phyloP scores from a whole-genome alignment of 139 green algal genomes.

The Tetradesmus obliquus region DNA sequence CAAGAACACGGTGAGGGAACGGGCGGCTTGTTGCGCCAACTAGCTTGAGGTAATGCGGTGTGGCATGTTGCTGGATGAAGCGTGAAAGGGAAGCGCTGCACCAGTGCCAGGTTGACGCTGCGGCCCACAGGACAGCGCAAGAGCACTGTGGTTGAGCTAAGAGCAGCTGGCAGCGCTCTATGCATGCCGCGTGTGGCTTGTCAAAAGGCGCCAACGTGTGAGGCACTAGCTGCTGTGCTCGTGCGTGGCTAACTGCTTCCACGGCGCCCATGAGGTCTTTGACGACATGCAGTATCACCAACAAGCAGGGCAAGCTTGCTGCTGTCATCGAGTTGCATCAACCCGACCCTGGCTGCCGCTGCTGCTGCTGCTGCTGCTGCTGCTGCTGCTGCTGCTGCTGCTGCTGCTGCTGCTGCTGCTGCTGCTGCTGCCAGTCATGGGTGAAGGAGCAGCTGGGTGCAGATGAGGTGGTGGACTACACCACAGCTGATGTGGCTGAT shows the following conservation, averaged over 20 bases:
- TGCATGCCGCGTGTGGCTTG: too few species aligned
- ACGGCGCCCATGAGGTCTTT: too few species aligned
- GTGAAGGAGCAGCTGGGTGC: constrained; percentile 21
- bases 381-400: neutral
- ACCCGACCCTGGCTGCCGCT: too few species aligned
- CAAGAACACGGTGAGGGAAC: neutral
- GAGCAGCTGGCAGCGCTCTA: too few species aligned
- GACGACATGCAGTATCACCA: neutral
- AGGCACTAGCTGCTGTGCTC: neutral
- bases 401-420: neutral
- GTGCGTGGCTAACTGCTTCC: neutral
- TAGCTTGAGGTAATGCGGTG: neutral
- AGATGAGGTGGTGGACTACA: constrained; percentile 33
- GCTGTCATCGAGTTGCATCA: too few species aligned
- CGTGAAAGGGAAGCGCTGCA: neutral
- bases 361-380: neutral
- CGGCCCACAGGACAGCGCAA: neutral
- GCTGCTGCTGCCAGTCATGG: neutral
- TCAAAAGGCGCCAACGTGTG: too few species aligned
- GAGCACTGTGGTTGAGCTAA: neutral
- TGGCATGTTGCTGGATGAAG: neutral
- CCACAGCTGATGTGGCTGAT: neutral
- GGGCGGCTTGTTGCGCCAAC: too few species aligned
- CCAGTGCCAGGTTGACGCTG: too few species aligned
- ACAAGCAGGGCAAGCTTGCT: too few species aligned